These are phyloP conservation scores for Laguncularia racemosa DNA, from an alignment of 345 rosid species.

Conservation along the genomic window DNA sequence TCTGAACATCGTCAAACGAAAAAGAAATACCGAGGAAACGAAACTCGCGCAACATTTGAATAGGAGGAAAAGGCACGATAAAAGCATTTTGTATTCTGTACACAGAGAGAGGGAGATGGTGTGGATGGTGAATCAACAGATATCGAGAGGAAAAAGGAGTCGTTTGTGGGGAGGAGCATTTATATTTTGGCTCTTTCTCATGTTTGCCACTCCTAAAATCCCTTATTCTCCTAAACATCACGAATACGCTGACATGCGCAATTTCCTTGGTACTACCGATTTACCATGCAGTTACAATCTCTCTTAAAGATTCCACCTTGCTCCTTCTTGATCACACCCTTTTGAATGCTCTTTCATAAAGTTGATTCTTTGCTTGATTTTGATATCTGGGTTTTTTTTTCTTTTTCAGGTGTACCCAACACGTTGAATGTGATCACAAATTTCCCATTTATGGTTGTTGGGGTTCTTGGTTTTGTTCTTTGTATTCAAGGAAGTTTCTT, in stretches of 20 bases:
- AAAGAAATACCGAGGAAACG: background rate
- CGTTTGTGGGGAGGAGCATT: constrained; percentile 40
- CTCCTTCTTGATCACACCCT: background rate
- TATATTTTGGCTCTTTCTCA: constrained; percentile 48
- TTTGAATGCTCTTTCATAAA: background rate
- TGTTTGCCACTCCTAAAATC: constrained; percentile 64
- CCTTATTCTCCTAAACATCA: constrained; percentile 41
- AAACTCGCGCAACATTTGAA: too few species aligned
- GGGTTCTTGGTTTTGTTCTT: constrained; percentile 70
- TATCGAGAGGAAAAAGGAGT: constrained; percentile 33
- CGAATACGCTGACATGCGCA: constrained; percentile 73
- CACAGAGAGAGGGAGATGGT: constrained; percentile 17
- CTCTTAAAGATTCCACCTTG: background rate
- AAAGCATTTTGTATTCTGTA: background rate
- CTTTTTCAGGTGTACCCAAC: constrained; percentile 65
- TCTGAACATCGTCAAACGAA: too few species aligned
- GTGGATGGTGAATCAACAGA: constrained; percentile 49
- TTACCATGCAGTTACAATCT: too few species aligned
- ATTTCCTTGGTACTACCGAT: constrained; percentile 53
- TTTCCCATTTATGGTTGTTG: constrained; percentile 78
- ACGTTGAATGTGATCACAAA: constrained; percentile 78
- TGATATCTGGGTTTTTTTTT: constrained; percentile 10
- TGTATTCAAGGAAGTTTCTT: constrained; percentile 61
- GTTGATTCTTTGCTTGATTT: background rate
- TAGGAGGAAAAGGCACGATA: constrained; percentile 2